phyloP scores from a whole-genome alignment of 768 basidiomycete species.

The Panaeolus papilionaceus region DNA sequence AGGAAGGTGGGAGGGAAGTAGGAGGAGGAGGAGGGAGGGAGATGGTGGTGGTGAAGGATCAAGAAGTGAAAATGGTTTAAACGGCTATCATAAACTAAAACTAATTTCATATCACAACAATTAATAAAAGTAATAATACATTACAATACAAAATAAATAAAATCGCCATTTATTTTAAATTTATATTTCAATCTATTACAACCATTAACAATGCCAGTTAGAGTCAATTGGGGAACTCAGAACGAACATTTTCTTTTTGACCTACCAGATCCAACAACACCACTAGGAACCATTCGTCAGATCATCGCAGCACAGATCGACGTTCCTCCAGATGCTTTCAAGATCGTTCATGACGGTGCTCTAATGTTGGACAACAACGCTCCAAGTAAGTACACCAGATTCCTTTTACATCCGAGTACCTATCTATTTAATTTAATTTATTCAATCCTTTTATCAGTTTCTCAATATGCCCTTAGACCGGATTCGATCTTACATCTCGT shows the following conservation, averaged over 20 bases:
- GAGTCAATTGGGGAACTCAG: constrained; percentile 48
- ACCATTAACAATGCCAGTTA: constrained; percentile 42
- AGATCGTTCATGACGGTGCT: constrained; percentile 89
- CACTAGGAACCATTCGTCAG: constrained; percentile 61
- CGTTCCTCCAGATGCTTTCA: constrained; percentile 73
- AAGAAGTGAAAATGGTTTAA: constrained; percentile 24
- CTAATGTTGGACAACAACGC: constrained; percentile 86
- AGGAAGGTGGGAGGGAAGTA: constrained; percentile 26
- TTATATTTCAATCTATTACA: not conserved
- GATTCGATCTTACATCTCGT: constrained; percentile 78
- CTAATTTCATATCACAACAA: constrained; percentile 5
- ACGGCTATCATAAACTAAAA: constrained; percentile 16
- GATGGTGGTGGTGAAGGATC: constrained; percentile 20
- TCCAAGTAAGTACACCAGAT: constrained; percentile 51
- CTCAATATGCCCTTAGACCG: constrained; percentile 74
- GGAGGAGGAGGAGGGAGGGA: constrained; percentile 25
- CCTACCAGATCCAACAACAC: constrained; percentile 64
- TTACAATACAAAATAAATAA: not conserved
- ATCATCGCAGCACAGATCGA: constrained; percentile 78
- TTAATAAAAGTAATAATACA: too few relatives aligned
- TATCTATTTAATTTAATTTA: constrained; percentile 23
- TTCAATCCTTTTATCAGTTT: constrained; percentile 48
- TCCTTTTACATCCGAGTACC: not conserved
- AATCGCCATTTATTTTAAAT: constrained; percentile 4
- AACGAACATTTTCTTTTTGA: constrained; percentile 48